Evolutionary conservation across 768 basidiomycete genomes (phyloP), one percentile per base, ranked within the genome.

Genomic region (Filobasidium floriforme): DNA sequence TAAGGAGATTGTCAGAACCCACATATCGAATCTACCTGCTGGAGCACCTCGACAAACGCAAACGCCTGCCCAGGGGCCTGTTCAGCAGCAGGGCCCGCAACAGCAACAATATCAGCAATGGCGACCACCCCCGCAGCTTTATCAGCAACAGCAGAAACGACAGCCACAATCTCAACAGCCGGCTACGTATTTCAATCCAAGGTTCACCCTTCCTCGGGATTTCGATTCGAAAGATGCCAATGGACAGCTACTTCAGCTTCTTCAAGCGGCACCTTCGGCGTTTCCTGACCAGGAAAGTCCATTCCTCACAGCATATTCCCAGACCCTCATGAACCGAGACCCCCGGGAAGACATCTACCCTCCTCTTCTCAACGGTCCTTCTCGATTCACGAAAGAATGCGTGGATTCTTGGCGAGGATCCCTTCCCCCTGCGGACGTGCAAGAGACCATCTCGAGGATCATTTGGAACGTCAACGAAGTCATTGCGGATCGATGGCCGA

Each of bases 401-500:
- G 1, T 63, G 26, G 29, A 51, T 6, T 63, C 62, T 7, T 68
- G 67, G 67, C 26, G n/a, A 26, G 28, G 41, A 14, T 59, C 61
- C 6, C 55, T 43, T 14, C 67, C 67, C 26, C 41, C 61, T 7
- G 24, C n/a, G 28, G 51, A 61, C 7, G 43, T 61, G 7, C 54
- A 57, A 37, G 37, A 59, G 41, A 43, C 57, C 11, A 57, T 65
- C 18, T 59, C 59, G 29, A n/a, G 59, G 59, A 65, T 65, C 32
- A 37, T 68, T 46, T 41, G 59, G 41, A 51, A 62, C 15, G 63
- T 68, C 11, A 60, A 68, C 26, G 24, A 54, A 7, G 63, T 63
- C 14, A 14, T 68, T 24, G 60, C 55, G 15, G 32, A 32, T 51
- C 7, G n/a, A 54, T 66, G 46, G 32, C 59, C 44, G 59, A 65